Evolutionary conservation across 306 rosid species (phyloP).

Genomic region (Aeschynomene evenia): DNA sequence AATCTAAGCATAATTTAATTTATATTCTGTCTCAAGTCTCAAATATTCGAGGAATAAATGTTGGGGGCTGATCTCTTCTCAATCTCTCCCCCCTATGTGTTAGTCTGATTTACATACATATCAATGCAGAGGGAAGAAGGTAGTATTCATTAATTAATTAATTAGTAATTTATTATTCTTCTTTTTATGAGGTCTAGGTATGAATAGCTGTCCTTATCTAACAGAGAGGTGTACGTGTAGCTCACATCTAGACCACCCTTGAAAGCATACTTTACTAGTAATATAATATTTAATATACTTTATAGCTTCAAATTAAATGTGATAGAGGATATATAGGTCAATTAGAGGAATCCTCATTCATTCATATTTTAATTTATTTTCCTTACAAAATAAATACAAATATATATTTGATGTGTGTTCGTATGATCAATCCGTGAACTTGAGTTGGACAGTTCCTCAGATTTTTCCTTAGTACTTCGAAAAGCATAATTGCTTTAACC

Average conservation of each 20-base stretch:
- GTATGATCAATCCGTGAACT: neutral
- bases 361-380: neutral
- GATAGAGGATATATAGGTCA: neutral
- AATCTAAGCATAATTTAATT: too few relatives aligned
- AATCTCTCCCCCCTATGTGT: neutral
- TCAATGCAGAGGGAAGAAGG: neutral
- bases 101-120: neutral
- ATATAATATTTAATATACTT: too few relatives aligned
- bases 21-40: too few relatives aligned
- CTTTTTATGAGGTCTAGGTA: conserved; percentile 36
- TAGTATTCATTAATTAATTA: too few relatives aligned
- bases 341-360: neutral
- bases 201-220: conserved; percentile 45
- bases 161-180: neutral
- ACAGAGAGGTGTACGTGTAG: conserved; percentile 23
- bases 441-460: conserved; percentile 31
- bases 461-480: neutral
- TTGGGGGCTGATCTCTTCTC: neutral
- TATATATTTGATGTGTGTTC: neutral
- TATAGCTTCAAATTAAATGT: neutral
- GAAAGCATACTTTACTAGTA: neutral
- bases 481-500: conserved; percentile 6
- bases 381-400: neutral
- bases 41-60: conserved; percentile 29
- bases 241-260: conserved; percentile 36